phyloP scores from a whole-genome alignment of 1,284 basidiomycete species.

The Hemileia vastatrix region DNA sequence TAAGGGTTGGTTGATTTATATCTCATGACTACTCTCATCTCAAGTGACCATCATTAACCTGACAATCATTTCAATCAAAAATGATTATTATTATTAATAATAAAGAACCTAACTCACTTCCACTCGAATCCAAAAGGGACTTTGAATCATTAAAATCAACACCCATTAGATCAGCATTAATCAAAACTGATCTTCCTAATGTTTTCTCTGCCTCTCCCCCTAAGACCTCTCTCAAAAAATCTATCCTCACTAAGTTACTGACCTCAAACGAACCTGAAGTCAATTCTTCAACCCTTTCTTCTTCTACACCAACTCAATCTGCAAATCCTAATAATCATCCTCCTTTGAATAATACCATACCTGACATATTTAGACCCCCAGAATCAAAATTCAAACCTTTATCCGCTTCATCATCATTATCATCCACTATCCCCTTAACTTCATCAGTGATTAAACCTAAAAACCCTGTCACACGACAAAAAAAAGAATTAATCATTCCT shows the following conservation, averaged over 20 bases:
- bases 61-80: no score
- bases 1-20: no score
- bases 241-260: constrained; percentile 8
- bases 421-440: neutral
- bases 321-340: neutral
- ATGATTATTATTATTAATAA: no score
- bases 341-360: no score
- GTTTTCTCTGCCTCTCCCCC: constrained; percentile 4
- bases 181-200: constrained; percentile 14
- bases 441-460: neutral
- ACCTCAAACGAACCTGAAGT: neutral
- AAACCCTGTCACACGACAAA: neutral
- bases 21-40: no score
- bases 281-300: neutral
- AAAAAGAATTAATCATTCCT: constrained; percentile 6
- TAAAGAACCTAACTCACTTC: no score
- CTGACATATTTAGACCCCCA: constrained; percentile 14
- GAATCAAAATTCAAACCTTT: no score
- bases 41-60: no score
- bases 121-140: no score
- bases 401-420: no score
- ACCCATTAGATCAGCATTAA: constrained; percentile 14
- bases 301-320: neutral
- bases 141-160: no score
- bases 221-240: constrained; percentile 9